Percentiles rank a stretch among this genome's conserved stretches.
These are phyloP conservation scores for Saccharomyces jurei DNA, from an alignment of 805 yeast species.

Conservation along the genomic window DNA sequence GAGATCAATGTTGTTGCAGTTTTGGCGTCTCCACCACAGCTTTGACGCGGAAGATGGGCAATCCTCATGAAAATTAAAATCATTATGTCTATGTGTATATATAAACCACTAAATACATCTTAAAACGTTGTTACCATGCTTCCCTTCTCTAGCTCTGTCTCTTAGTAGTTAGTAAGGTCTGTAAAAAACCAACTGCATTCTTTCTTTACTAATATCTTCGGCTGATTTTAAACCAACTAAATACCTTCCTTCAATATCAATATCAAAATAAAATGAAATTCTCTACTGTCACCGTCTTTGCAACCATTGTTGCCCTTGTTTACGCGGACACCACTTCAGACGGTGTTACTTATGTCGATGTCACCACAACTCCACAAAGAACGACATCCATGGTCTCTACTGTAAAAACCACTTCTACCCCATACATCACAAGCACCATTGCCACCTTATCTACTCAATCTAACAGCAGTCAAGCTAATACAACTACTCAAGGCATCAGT, in stretches of 20 bases:
- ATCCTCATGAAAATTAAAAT: background rate
- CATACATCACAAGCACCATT: conserved; percentile 29
- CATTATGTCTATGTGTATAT: background rate
- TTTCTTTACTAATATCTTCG: background rate
- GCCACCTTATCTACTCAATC: conserved; percentile 6
- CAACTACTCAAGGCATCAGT: conserved; percentile 8
- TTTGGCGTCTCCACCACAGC: background rate
- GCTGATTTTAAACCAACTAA: background rate
- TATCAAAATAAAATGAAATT: conserved; percentile 9
- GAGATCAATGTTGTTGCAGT: background rate
- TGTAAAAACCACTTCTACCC: conserved; percentile 34
- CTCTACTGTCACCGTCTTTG: conserved; percentile 5
- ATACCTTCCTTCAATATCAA: conserved; percentile 4
- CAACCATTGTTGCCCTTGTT: conserved; percentile 11
- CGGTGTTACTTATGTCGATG: conserved; percentile 37
- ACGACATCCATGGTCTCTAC: conserved; percentile 41
- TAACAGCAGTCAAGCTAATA: conserved; percentile 11
- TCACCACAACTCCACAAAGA: conserved; percentile 43
- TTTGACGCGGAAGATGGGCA: background rate
- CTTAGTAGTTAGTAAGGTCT: background rate
- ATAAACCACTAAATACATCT: background rate
- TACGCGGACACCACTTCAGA: conserved; percentile 18
- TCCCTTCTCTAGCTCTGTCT: background rate
- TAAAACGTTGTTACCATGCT: background rate
- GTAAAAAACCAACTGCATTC: conserved; percentile 5